phyloP scores from a whole-genome alignment of 306 rosid species.

The Abrus precatorius region DNA sequence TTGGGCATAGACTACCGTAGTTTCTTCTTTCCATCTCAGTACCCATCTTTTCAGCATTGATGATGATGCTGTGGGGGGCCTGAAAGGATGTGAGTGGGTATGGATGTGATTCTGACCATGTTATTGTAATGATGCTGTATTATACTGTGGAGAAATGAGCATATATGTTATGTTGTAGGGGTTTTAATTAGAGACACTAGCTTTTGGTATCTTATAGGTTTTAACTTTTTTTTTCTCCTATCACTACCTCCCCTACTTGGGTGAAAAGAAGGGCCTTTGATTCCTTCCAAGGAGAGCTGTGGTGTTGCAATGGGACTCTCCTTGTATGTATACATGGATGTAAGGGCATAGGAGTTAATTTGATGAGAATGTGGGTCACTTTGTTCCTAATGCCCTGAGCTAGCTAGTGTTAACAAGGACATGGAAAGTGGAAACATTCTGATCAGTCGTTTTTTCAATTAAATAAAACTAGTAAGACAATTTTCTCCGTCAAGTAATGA shows the following conservation, averaged over 20 bases:
- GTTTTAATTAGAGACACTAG: conserved; percentile 46
- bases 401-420: no score
- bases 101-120: conserved; percentile 35
- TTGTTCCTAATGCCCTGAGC: background rate
- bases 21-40: conserved; percentile 39
- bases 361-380: background rate
- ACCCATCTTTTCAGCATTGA: conserved; percentile 52
- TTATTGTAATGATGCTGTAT: conserved; percentile 48
- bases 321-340: background rate
- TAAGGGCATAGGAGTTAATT: background rate
- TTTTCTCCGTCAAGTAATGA: no score
- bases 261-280: conserved; percentile 47
- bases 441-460: no score
- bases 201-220: background rate
- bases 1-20: conserved; percentile 44
- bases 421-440: no score
- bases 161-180: conserved; percentile 51
- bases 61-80: conserved; percentile 61
- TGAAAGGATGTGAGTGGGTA: conserved; percentile 25
- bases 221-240: background rate
- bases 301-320: conserved; percentile 36
- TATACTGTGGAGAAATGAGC: conserved; percentile 38
- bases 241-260: conserved; percentile 18
- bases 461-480: no score
- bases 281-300: conserved; percentile 46